These are phyloP conservation scores for Aspergillus ellipticus DNA, from an alignment of 495 filamentous ascomycete genomes.

Conservation along the genomic window DNA sequence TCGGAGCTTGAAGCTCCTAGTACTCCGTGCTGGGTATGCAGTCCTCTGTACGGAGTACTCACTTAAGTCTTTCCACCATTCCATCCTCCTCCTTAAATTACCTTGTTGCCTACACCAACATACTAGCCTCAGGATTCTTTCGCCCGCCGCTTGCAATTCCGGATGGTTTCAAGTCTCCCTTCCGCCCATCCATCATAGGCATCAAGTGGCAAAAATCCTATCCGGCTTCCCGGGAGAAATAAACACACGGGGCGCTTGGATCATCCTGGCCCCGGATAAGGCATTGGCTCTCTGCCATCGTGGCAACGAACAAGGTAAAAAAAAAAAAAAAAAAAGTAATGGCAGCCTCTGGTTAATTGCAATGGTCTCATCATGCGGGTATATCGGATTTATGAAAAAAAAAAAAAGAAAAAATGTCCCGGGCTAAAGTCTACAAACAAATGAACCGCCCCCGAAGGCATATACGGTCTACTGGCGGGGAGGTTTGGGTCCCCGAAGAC, in stretches of 20 bases:
- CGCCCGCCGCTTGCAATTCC: neutral
- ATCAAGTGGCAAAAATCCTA: neutral
- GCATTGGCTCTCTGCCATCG: neutral
- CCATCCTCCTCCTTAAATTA: no score
- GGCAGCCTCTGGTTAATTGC: neutral
- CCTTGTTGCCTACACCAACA: neutral
- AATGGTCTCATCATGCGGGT: neutral
- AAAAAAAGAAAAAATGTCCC: constrained; percentile 9
- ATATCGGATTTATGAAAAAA: constrained; percentile 5
- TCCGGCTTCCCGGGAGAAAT: neutral
- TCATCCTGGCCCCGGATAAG: neutral
- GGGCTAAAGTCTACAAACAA: neutral
- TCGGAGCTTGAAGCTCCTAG: no score
- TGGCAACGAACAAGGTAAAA: neutral
- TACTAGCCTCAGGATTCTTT: neutral
- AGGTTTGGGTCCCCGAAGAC: constrained; percentile 63
- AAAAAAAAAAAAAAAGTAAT: neutral
- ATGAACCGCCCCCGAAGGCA: neutral
- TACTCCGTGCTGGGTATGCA: no score
- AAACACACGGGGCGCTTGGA: constrained; percentile 2
- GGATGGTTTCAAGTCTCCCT: neutral
- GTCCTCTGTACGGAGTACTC: no score
- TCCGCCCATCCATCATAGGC: neutral
- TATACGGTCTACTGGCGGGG: constrained; percentile 28
- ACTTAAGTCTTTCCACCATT: no score